phyloP scores from a whole-genome alignment of 2,329 filamentous ascomycete species.

The Xylaria sp. region DNA sequence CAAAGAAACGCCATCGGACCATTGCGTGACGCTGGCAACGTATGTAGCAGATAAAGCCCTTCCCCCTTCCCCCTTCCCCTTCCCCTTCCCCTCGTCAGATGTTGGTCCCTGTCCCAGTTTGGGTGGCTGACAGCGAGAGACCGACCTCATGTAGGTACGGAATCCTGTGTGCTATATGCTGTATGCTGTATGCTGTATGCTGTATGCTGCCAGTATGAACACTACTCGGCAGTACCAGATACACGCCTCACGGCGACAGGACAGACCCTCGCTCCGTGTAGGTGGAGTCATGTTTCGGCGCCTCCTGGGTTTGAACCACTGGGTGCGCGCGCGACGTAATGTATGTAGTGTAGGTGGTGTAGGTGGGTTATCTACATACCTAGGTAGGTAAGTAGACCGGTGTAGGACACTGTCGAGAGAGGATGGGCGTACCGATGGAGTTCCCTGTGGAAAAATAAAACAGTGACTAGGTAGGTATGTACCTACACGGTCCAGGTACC shows the following conservation, averaged over 20 bases:
- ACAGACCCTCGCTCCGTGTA: no score
- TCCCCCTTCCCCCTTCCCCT: no score
- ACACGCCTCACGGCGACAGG: neutral
- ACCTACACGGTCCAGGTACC: no score
- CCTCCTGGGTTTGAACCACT: neutral
- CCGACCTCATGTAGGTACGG: conserved; percentile 12
- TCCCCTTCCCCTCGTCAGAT: conserved; percentile 14
- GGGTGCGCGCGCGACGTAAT: no score
- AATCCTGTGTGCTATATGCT: neutral
- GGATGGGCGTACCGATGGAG: no score
- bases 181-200: neutral
- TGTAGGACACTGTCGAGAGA: no score
- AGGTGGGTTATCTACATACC: no score
- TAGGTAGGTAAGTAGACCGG: no score
- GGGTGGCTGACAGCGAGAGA: conserved; percentile 3
- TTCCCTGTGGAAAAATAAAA: no score
- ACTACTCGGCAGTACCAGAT: neutral
- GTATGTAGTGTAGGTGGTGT: no score
- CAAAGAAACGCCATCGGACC: conserved; percentile 19
- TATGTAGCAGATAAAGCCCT: neutral
- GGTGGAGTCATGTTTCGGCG: neutral
- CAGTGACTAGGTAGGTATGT: no score
- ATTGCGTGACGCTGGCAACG: conserved; percentile 30
- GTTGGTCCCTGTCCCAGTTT: conserved; percentile 15
- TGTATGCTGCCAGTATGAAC: neutral